A percentile compares a stretch with the other conserved stretches of the same genome.
phyloP scores from a whole-genome alignment of 495 filamentous ascomycete species.

The Xylaria flabelliformis region DNA sequence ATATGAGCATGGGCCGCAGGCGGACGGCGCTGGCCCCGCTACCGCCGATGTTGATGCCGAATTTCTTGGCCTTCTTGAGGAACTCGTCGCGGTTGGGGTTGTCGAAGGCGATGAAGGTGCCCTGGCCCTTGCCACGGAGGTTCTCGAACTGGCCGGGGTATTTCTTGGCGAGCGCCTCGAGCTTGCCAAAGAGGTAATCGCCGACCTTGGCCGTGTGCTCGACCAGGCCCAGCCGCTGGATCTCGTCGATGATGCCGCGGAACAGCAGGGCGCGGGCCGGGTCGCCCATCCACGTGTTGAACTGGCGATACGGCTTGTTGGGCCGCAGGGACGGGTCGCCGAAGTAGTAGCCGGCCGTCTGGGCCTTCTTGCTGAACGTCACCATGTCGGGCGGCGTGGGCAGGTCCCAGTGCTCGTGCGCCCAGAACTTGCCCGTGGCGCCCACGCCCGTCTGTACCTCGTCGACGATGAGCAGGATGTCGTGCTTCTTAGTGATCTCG shows the following conservation, averaged over 20 bases:
- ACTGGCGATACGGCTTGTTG: constrained; percentile 98
- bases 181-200: constrained; percentile 77
- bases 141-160: constrained; percentile 89
- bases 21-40: constrained; percentile 80
- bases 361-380: constrained; percentile 98
- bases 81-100: constrained; percentile 84
- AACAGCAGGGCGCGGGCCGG: constrained; percentile 89
- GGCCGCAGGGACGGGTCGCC: constrained; percentile 87
- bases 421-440: constrained; percentile 97
- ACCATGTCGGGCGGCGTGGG: constrained; percentile 92
- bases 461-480: constrained; percentile 93
- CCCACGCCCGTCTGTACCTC: constrained; percentile 98
- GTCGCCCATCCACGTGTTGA: constrained; percentile 99
- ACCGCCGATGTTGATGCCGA: constrained; percentile 94
- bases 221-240: constrained; percentile 81
- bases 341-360: constrained; percentile 97
- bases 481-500: constrained; percentile 81
- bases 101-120: constrained; percentile 98
- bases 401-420: constrained; percentile 96
- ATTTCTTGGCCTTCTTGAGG: constrained; percentile 76
- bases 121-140: constrained; percentile 90
- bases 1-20: constrained; percentile 93
- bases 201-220: constrained; percentile 80
- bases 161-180: constrained; percentile 71
- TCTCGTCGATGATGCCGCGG: constrained; percentile 88